Percentiles rank a stretch among this genome's conserved stretches.
Conservation (phyloP, 805 yeast genomes). For the Ogataea wickerhamii region DNA sequence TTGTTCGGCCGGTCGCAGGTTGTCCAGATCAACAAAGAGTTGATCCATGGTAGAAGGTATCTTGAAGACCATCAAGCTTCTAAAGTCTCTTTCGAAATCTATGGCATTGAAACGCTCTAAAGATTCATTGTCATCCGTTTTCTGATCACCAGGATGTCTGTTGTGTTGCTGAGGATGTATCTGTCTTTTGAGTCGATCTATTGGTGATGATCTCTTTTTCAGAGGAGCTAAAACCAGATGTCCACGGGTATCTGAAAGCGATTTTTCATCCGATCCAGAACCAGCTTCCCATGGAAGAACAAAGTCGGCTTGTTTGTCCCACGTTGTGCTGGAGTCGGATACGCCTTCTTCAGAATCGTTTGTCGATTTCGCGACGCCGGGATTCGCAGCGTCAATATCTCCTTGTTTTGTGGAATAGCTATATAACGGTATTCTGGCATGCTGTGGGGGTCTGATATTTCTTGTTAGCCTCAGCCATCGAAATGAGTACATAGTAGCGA, state of each 20-base stretch:
- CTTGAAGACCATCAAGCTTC: slow-evolving; percentile 29
- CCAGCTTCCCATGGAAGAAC: slow-evolving; percentile 13
- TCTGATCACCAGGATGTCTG: neutral
- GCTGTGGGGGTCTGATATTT: no score
- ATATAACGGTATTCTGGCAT: no score
- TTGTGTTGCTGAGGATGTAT: slow-evolving; percentile 5
- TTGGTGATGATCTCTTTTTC: slow-evolving; percentile 20
- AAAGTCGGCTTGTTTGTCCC: slow-evolving; percentile 1
- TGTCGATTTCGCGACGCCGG: no score
- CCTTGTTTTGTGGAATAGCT: no score
- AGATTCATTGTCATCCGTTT: neutral
- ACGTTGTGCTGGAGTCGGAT: neutral
- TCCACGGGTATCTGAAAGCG: neutral
- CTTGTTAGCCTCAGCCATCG: neutral
- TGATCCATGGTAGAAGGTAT: slow-evolving; percentile 23
- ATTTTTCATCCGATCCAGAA: neutral
- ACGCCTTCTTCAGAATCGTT: no score
- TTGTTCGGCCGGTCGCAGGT: slow-evolving; percentile 23
- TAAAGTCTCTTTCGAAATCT: slow-evolving; percentile 29
- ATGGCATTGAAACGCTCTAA: slow-evolving; percentile 16
- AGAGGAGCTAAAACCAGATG: slow-evolving; percentile 28
- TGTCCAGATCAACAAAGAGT: slow-evolving; percentile 25
- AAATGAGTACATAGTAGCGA: neutral
- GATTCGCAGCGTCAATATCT: no score
- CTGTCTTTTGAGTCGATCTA: slow-evolving; percentile 14